Evolutionary conservation across 257 asterid genomes (phyloP).

Genomic region (Plectranthus barbatus): DNA sequence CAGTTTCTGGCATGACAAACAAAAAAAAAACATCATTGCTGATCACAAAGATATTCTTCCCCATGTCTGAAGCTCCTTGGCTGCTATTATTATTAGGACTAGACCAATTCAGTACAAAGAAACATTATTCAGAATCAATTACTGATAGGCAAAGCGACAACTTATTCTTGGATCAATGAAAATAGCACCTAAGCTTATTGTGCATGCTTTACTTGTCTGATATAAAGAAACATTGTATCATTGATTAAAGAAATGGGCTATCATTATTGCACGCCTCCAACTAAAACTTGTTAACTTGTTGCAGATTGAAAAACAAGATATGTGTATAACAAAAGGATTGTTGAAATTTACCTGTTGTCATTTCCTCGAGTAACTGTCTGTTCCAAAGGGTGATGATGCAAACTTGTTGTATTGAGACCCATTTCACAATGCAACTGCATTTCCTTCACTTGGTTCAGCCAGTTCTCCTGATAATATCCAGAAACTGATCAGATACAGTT

Average conservation of each 20-base stretch:
- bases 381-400: constrained; percentile 20
- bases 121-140: too few relatives aligned
- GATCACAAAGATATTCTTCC: not conserved
- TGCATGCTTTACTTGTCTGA: not conserved
- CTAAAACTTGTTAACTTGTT: not conserved
- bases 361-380: constrained; percentile 22
- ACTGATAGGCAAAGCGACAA: too few relatives aligned
- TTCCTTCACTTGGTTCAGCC: constrained; percentile 83
- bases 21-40: not conserved
- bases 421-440: constrained; percentile 76
- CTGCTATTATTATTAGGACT: not conserved
- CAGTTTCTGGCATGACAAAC: not conserved
- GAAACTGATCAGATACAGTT: not conserved
- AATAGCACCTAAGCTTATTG: not conserved
- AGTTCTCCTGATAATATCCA: constrained; percentile 53
- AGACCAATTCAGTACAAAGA: not conserved
- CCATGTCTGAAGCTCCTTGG: not conserved
- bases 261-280: not conserved
- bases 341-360: constrained; percentile 24
- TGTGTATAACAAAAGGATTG: not conserved
- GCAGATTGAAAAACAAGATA: not conserved
- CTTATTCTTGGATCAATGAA: too few relatives aligned
- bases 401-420: constrained; percentile 39
- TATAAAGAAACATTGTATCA: not conserved
- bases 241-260: not conserved